Conservation (phyloP, 805 yeast genomes). For the Kodamaea kaohsiungensis region DNA sequence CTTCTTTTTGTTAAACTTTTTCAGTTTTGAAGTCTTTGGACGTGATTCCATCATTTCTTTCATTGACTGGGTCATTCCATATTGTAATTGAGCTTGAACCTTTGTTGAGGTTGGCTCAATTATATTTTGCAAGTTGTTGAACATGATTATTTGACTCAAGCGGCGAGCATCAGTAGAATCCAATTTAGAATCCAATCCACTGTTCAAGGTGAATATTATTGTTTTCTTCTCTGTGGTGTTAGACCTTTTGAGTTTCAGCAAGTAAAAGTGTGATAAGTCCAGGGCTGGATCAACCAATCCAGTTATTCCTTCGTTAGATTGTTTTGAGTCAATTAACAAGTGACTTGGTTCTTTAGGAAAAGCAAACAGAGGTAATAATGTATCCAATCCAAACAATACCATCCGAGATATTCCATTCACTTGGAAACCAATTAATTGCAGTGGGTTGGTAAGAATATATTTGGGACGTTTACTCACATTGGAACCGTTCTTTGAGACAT, state of each 20-base stretch:
- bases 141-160: conserved; percentile 18
- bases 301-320: conserved; percentile 8
- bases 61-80: background rate
- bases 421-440: conserved; percentile 17
- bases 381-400: conserved; percentile 20
- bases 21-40: background rate
- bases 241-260: conserved; percentile 14
- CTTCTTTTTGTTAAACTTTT: background rate
- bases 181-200: no score
- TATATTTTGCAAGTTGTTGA: conserved; percentile 12
- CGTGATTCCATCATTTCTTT: background rate
- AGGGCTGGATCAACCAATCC: conserved; percentile 22
- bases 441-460: background rate
- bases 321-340: background rate
- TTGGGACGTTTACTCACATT: conserved; percentile 10
- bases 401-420: conserved; percentile 13
- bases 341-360: conserved; percentile 5
- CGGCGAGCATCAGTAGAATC: conserved; percentile 4
- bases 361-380: conserved; percentile 24
- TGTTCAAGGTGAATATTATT: conserved; percentile 17
- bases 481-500: background rate
- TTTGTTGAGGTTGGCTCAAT: background rate
- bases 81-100: background rate
- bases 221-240: conserved; percentile 18
- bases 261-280: conserved; percentile 21